Conservation (phyloP, 2,329 filamentous ascomycete genomes). For the Aureobasidium leucospermi region DNA sequence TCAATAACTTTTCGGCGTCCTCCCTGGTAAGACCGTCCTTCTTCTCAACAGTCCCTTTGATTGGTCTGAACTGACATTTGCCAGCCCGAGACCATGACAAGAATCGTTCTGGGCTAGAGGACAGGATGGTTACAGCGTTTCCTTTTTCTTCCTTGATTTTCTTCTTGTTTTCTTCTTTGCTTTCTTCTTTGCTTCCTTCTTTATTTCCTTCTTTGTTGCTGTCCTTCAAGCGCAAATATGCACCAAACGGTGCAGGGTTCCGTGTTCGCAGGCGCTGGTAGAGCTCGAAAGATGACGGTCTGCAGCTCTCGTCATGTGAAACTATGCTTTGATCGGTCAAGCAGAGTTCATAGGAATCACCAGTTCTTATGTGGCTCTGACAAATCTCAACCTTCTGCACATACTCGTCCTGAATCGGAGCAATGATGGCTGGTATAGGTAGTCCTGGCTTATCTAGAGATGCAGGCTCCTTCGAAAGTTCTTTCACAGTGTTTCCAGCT, state of each 20-base stretch:
- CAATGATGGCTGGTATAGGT: slow-evolving; percentile 13
- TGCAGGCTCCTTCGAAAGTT: not conserved
- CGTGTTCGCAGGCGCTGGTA: slow-evolving; percentile 62
- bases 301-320: slow-evolving; percentile 24
- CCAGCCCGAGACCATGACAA: slow-evolving; percentile 59
- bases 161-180: slow-evolving; percentile 23
- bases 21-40: slow-evolving; percentile 58
- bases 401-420: slow-evolving; percentile 41
- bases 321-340: slow-evolving; percentile 70
- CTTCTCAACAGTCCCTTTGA: slow-evolving; percentile 95
- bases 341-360: slow-evolving; percentile 80
- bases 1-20: slow-evolving; percentile 64
- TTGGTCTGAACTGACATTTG: slow-evolving; percentile 73
- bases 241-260: slow-evolving; percentile 80
- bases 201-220: slow-evolving; percentile 27
- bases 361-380: slow-evolving; percentile 44
- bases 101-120: slow-evolving; percentile 85
- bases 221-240: slow-evolving; percentile 62
- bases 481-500: not conserved
- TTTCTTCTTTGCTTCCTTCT: slow-evolving; percentile 20
- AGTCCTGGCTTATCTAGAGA: not conserved
- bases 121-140: slow-evolving; percentile 56
- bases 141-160: slow-evolving; percentile 27
- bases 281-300: slow-evolving; percentile 54
- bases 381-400: slow-evolving; percentile 60